phyloP scores from a whole-genome alignment of 2,329 filamentous ascomycete genomes.

The Epichloe sibirici region DNA sequence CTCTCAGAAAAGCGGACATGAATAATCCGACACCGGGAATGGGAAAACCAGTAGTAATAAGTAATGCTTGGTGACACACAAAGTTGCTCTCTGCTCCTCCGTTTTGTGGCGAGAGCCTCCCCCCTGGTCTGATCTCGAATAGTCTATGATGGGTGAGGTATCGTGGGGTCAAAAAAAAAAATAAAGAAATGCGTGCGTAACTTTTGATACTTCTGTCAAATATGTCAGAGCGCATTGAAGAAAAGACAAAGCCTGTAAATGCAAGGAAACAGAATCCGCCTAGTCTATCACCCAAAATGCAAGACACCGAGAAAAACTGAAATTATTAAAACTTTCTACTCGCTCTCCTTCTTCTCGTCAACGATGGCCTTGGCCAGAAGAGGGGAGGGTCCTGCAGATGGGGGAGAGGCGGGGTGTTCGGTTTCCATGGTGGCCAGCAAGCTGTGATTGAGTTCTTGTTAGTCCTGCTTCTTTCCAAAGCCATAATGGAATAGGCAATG shows the following conservation, averaged over 20 bases:
- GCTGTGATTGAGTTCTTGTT: slow-evolving; percentile 20
- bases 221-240: slow-evolving; percentile 13
- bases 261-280: slow-evolving; percentile 27
- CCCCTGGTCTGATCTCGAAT: slow-evolving; percentile 17
- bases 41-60: slow-evolving; percentile 1
- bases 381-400: slow-evolving; percentile 55
- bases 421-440: slow-evolving; percentile 49
- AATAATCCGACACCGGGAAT: slow-evolving; percentile 2
- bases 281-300: slow-evolving; percentile 41
- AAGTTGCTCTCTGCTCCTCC: slow-evolving; percentile 10
- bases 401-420: slow-evolving; percentile 56
- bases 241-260: slow-evolving; percentile 16
- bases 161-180: slow-evolving; percentile 26
- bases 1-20: not conserved
- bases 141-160: slow-evolving; percentile 39
- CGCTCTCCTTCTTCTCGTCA: slow-evolving; percentile 43
- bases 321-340: slow-evolving; percentile 25
- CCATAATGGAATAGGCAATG: not conserved
- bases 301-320: slow-evolving; percentile 24
- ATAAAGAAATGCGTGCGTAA: slow-evolving; percentile 26
- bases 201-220: slow-evolving; percentile 33
- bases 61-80: slow-evolving; percentile 2
- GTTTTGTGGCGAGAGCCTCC: slow-evolving; percentile 18
- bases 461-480: not conserved
- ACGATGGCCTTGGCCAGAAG: slow-evolving; percentile 50